Base-by-base conservation (phyloP, 257 asterid genomes). In the Mitragyna speciosa region DNA sequence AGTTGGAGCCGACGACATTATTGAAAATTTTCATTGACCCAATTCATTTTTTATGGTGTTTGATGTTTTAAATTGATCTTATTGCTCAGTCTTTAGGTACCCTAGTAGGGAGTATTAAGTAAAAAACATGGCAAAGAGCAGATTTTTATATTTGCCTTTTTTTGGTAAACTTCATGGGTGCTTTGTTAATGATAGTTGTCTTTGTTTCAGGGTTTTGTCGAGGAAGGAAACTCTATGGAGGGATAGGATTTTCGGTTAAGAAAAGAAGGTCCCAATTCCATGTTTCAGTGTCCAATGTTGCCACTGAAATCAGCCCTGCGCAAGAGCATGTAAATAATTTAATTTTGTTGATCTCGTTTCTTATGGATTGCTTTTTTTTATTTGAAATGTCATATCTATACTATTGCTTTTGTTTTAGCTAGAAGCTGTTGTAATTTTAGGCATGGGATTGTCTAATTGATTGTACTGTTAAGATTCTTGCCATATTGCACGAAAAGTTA, bases 301-400 rank as follows among this genome's bases (percentile, higher is more conserved):
- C 97, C 81, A 91, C 97, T 76, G 94, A 92, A 73, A 70, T 85
- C 70, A 84, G 77, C 85, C 90, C 98, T 85, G 82, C 89, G 47
- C 97, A 87, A 68, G 89, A 84, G 61, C 80, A 91, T 92, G 97
- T 93, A 82, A 45, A 15, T n/a, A 0, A 63, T 31, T 51, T 43
- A 48, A 41, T 65, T 54, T 52, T 51, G 26, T 73, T 26, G 26
- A 11, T 11, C 28, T 36, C 17, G 31, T 41, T 52, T 22, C 19
- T 48, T 10, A 20, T 20, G 19, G 20, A 63, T 68, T 31, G 51
- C 41, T 28, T 7, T 28, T 28, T 47, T 20, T 36, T 4, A 19
- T 54, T 54, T 5, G 12, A 8, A 48, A n/a, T 9, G 26, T 43
- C 64, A 43, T 63, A 4, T 17, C 28, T 10, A 4, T 78, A 16